Percentiles rank a stretch among this genome's conserved stretches.
These are phyloP conservation scores for Pyrenophora graminea DNA, from an alignment of 2,329 filamentous ascomycete genomes.

Conservation along the genomic window DNA sequence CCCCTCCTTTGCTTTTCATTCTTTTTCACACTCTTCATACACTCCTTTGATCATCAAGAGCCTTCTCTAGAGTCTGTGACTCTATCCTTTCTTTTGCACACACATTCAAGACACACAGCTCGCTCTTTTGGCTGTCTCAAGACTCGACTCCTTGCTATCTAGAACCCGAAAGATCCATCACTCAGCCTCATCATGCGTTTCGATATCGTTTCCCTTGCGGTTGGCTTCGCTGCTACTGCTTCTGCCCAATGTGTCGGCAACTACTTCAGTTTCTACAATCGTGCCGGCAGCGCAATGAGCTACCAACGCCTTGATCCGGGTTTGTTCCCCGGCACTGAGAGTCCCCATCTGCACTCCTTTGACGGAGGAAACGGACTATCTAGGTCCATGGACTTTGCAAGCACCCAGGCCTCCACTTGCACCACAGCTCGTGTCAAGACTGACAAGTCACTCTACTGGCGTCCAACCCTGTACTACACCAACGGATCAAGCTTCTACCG, in stretches of 20 bases:
- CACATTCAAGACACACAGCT: slow-evolving; percentile 11
- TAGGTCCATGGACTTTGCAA: slow-evolving; percentile 32
- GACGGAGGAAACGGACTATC: slow-evolving; percentile 43
- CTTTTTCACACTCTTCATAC: slow-evolving; percentile 21
- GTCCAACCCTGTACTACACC: slow-evolving; percentile 44
- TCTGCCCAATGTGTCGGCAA: slow-evolving; percentile 43
- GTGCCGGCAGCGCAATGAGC: slow-evolving; percentile 38
- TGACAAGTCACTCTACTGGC: slow-evolving; percentile 48
- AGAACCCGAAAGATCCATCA: slow-evolving; percentile 4
- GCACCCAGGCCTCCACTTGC: slow-evolving; percentile 38
- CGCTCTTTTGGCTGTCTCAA: slow-evolving; percentile 25
- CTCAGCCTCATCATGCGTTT: slow-evolving; percentile 32
- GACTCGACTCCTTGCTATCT: slow-evolving; percentile 11
- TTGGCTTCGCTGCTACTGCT: slow-evolving; percentile 36
- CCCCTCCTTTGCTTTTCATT: slow-evolving; percentile 36
- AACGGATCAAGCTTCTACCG: slow-evolving; percentile 44
- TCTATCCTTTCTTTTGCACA: slow-evolving; percentile 32
- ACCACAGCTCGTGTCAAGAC: slow-evolving; percentile 45
- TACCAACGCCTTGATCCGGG: slow-evolving; percentile 45
- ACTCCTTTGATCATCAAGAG: slow-evolving; percentile 27
- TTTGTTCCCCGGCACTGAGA: slow-evolving; percentile 38
- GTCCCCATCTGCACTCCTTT: slow-evolving; percentile 46
- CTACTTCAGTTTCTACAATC: slow-evolving; percentile 48
- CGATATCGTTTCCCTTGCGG: slow-evolving; percentile 34
- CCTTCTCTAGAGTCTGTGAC: slow-evolving; percentile 38